Evolutionary conservation across 2,329 filamentous ascomycete species (phyloP).

Genomic region (Fusarium euwallaceae): DNA sequence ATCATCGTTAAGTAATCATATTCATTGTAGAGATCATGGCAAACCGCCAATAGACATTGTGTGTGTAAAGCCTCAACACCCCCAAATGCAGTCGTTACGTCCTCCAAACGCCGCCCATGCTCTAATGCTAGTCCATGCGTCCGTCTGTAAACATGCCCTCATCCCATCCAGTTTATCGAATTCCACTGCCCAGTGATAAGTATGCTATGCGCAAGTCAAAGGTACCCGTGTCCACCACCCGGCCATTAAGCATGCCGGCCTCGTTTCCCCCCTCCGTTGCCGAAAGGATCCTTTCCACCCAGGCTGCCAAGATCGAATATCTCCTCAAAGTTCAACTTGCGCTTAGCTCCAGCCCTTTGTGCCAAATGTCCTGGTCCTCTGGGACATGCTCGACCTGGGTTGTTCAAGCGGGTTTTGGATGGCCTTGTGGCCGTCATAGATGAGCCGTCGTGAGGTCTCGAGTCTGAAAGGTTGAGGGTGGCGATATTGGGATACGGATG

Average conservation of each 20-base stretch:
- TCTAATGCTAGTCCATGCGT: slow-evolving; percentile 53
- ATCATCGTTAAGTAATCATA: slow-evolving; percentile 28
- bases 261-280: slow-evolving; percentile 63
- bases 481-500: slow-evolving; percentile 72
- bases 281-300: slow-evolving; percentile 71
- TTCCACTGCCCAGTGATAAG: slow-evolving; percentile 39
- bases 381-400: slow-evolving; percentile 42
- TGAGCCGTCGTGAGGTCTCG: slow-evolving; percentile 56
- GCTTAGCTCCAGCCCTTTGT: slow-evolving; percentile 77
- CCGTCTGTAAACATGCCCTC: slow-evolving; percentile 50
- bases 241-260: slow-evolving; percentile 59
- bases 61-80: slow-evolving; percentile 34
- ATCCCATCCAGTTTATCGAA: slow-evolving; percentile 45
- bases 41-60: slow-evolving; percentile 34
- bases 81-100: slow-evolving; percentile 48
- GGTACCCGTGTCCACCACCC: slow-evolving; percentile 1
- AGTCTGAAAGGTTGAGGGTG: slow-evolving; percentile 71
- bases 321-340: slow-evolving; percentile 79
- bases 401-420: slow-evolving; percentile 48
- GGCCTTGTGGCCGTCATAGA: slow-evolving; percentile 45
- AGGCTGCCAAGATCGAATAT: slow-evolving; percentile 77
- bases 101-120: slow-evolving; percentile 55
- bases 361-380: slow-evolving; percentile 62
- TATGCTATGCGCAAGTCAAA: slow-evolving; percentile 30
- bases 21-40: slow-evolving; percentile 34